Percentiles rank a stretch among this genome's conserved stretches.
phyloP scores from a whole-genome alignment of 257 asterid species.

The Voacanga thouarsii region DNA sequence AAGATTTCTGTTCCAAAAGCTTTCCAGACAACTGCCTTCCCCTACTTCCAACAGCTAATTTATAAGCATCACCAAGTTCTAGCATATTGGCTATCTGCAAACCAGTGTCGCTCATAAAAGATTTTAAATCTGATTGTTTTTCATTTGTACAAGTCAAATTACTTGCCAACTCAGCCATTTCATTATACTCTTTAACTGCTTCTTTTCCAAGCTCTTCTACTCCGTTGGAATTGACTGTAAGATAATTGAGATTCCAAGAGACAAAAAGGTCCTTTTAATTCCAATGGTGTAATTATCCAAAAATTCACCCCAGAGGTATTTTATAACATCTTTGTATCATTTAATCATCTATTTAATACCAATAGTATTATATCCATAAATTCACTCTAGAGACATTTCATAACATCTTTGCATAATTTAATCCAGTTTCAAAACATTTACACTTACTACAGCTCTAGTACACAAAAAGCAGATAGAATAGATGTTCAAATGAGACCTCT shows the following conservation, averaged over 20 bases:
- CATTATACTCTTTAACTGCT: constrained; percentile 20
- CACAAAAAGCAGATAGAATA: background rate
- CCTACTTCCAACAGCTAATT: constrained; percentile 57
- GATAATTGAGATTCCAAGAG: constrained; percentile 9
- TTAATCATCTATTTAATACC: constrained; percentile 3
- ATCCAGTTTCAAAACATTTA: background rate
- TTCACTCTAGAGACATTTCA: background rate
- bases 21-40: constrained; percentile 74
- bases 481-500: background rate
- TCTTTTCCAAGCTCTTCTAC: constrained; percentile 25
- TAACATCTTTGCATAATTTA: background rate
- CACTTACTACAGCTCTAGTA: too few relatives aligned
- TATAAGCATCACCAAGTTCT: constrained; percentile 84
- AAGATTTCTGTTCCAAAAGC: constrained; percentile 69
- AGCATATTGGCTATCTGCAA: constrained; percentile 38
- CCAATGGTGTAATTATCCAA: background rate
- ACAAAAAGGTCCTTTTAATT: constrained; percentile 8
- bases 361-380: background rate
- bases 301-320: background rate
- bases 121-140: constrained; percentile 34
- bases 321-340: background rate
- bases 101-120: constrained; percentile 30
- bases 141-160: constrained; percentile 28
- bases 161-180: constrained; percentile 30
- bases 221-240: constrained; percentile 31